Conservation (phyloP, 2,329 filamentous ascomycete genomes). For the Phaeomoniella chlamydospora region DNA sequence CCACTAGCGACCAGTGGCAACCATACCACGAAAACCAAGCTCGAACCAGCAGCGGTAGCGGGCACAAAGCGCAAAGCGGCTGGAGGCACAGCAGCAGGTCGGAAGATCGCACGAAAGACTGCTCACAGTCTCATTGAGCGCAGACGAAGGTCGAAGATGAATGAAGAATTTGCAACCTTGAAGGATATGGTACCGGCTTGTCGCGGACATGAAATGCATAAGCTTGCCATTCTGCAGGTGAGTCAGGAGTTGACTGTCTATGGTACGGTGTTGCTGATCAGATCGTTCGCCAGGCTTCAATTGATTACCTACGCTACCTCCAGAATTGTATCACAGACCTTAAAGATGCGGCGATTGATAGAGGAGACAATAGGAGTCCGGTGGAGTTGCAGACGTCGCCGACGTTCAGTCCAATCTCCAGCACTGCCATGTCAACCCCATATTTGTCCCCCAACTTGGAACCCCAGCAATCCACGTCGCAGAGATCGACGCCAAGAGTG, state of each 20-base stretch:
- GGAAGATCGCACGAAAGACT: constrained; percentile 90
- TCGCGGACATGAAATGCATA: constrained; percentile 91
- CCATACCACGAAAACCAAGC: constrained; percentile 10
- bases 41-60: constrained; percentile 13
- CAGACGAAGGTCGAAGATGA: constrained; percentile 87
- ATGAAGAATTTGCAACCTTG: constrained; percentile 86
- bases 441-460: constrained; percentile 1
- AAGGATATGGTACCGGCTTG: constrained; percentile 96
- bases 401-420: not conserved
- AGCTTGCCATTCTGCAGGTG: constrained; percentile 87
- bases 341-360: constrained; percentile 27
- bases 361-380: constrained; percentile 3
- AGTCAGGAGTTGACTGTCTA: constrained; percentile 11
- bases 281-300: constrained; percentile 54
- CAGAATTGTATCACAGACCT: constrained; percentile 75
- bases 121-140: constrained; percentile 93
- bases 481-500: not conserved
- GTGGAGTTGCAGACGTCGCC: constrained; percentile 5
- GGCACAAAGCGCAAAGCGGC: constrained; percentile 62
- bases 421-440: not conserved
- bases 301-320: constrained; percentile 89
- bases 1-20: constrained; percentile 3
- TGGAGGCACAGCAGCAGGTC: constrained; percentile 66
- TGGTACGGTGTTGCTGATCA: not conserved
- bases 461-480: not conserved